phyloP scores from a whole-genome alignment of 164 flowering plant species.

The Paratinospora sagittata region DNA sequence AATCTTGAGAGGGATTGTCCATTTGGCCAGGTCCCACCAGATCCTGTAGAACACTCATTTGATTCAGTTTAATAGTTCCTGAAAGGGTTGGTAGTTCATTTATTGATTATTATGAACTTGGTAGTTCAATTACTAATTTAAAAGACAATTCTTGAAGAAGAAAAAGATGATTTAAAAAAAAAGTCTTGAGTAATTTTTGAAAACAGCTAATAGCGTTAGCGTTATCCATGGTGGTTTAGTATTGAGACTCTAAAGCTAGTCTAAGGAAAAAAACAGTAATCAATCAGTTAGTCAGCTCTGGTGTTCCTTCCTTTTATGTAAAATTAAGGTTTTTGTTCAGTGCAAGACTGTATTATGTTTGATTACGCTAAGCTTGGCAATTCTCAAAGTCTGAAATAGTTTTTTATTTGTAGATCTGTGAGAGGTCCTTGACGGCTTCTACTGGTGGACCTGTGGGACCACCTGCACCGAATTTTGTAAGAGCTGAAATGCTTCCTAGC shows the following conservation, averaged over 20 bases:
- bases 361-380: neutral
- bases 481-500: conserved; percentile 78
- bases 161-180: neutral
- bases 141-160: neutral
- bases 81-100: neutral
- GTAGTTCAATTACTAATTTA: neutral
- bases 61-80: neutral
- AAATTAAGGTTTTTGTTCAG: neutral
- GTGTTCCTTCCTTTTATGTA: neutral
- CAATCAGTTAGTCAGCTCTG: neutral
- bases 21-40: neutral
- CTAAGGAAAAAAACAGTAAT: neutral
- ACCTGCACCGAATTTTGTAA: conserved; percentile 43
- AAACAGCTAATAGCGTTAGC: neutral
- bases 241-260: neutral
- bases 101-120: neutral
- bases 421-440: conserved; percentile 64
- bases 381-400: neutral
- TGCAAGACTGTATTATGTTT: neutral
- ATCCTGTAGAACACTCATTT: neutral
- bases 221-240: neutral
- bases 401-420: conserved; percentile 53
- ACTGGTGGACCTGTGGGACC: conserved; percentile 72
- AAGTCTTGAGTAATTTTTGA: neutral
- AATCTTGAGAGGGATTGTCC: neutral